Conservation (phyloP, 2,329 filamentous ascomycete species). For the Trichoderma sp. region DNA sequence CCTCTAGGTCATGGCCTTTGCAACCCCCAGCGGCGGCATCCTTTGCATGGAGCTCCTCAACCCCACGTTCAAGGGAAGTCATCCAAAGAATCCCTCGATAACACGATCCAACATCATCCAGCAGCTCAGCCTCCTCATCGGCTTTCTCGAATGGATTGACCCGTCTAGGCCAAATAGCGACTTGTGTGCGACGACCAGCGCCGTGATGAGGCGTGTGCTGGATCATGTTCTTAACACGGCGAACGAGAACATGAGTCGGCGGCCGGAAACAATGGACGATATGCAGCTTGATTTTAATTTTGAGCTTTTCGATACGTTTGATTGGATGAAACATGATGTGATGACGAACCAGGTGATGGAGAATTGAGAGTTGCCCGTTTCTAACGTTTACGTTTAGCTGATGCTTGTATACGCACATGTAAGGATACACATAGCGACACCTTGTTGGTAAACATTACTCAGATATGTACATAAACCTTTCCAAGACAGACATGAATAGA, state of each 20-base stretch:
- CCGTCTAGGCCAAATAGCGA: conserved; percentile 47
- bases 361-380: background rate
- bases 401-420: background rate
- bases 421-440: background rate
- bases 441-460: background rate
- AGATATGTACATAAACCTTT: background rate
- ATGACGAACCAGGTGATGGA: background rate
- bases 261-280: conserved; percentile 18
- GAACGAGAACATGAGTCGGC: conserved; percentile 21
- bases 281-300: conserved; percentile 38
- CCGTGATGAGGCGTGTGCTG: conserved; percentile 49
- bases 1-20: conserved; percentile 46
- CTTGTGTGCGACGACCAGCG: conserved; percentile 45
- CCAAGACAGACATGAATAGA: background rate
- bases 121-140: conserved; percentile 49
- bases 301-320: conserved; percentile 42
- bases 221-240: conserved; percentile 46
- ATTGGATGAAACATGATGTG: conserved; percentile 34
- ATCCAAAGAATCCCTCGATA: conserved; percentile 35
- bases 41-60: conserved; percentile 49
- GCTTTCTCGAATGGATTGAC: conserved; percentile 50
- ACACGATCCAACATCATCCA: conserved; percentile 49
- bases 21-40: conserved; percentile 48
- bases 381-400: background rate
- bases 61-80: conserved; percentile 36